These are phyloP conservation scores for Ophiostoma australiae DNA, from an alignment of 2,329 filamentous ascomycete genomes.

Conservation along the genomic window DNA sequence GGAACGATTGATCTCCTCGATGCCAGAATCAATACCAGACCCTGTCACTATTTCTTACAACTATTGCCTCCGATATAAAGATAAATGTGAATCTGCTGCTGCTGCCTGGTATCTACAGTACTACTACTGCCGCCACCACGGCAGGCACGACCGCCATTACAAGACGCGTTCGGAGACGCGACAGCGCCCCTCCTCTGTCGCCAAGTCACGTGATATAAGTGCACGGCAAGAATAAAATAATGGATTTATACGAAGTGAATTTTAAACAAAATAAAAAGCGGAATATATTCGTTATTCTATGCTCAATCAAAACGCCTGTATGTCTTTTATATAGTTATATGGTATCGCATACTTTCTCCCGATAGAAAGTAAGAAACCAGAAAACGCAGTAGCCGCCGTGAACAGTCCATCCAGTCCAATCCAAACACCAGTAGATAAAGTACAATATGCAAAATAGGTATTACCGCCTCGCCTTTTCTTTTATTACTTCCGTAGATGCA, in stretches of 20 bases:
- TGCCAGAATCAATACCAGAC: too few relatives aligned
- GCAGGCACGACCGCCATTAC: constrained; percentile 14
- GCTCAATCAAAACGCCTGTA: neutral
- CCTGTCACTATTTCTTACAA: too few relatives aligned
- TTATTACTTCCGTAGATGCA: neutral
- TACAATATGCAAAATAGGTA: neutral
- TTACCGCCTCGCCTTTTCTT: neutral
- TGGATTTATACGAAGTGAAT: neutral
- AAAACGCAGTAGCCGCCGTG: neutral
- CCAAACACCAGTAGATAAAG: neutral
- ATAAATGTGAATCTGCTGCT: neutral
- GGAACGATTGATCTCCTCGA: too few relatives aligned
- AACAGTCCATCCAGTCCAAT: neutral
- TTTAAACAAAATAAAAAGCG: too few relatives aligned
- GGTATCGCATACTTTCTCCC: neutral
- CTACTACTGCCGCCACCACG: too few relatives aligned
- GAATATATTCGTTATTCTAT: neutral
- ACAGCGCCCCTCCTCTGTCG: constrained; percentile 21
- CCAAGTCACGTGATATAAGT: constrained; percentile 25
- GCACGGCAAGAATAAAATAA: neutral
- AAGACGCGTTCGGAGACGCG: neutral
- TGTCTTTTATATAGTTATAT: constrained; percentile 3
- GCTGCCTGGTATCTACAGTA: neutral
- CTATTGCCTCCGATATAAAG: neutral
- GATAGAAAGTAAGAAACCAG: neutral